Percentiles rank a stretch among this genome's conserved stretches.
phyloP scores from a whole-genome alignment of 1,284 basidiomycete species.

The Puccinia novopanici region DNA sequence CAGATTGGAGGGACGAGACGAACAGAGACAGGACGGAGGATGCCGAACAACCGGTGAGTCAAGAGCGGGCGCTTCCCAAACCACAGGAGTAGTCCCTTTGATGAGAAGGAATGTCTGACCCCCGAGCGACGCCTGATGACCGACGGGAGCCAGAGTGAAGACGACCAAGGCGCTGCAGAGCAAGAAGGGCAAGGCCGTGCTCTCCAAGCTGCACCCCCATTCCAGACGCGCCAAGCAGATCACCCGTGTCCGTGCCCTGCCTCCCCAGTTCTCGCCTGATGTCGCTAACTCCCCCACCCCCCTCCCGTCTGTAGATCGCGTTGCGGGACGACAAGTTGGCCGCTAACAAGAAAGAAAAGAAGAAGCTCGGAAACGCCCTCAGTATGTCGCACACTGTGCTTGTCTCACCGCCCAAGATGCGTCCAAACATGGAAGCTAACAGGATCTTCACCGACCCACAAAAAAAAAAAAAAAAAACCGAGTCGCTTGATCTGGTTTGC shows the following conservation, averaged over 20 bases:
- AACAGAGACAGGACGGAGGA: too few species aligned
- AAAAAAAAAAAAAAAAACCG: conserved; percentile 30
- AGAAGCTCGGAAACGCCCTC: conserved; percentile 4
- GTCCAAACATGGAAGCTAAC: conserved; percentile 5
- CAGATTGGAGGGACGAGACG: too few species aligned
- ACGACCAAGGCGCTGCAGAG: conserved; percentile 40
- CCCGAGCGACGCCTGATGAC: neutral
- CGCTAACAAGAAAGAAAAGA: conserved; percentile 40
- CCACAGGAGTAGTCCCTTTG: neutral
- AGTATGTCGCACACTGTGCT: too few species aligned
- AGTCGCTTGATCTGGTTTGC: conserved; percentile 26
- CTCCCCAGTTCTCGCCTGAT: neutral
- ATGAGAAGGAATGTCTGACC: too few species aligned
- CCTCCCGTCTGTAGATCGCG: conserved; percentile 23
- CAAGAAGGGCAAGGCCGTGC: conserved; percentile 37
- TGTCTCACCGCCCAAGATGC: too few species aligned
- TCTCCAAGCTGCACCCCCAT: conserved; percentile 43
- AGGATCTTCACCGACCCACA: neutral
- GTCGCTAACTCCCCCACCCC: neutral
- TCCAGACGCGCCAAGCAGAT: conserved; percentile 46
- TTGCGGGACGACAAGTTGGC: conserved; percentile 38
- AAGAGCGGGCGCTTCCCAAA: neutral
- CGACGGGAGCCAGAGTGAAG: conserved; percentile 16
- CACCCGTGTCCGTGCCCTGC: conserved; percentile 15
- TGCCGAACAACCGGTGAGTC: neutral